Base-by-base conservation (phyloP, 2,329 filamentous ascomycete genomes). In the Ascochyta koolunga region DNA sequence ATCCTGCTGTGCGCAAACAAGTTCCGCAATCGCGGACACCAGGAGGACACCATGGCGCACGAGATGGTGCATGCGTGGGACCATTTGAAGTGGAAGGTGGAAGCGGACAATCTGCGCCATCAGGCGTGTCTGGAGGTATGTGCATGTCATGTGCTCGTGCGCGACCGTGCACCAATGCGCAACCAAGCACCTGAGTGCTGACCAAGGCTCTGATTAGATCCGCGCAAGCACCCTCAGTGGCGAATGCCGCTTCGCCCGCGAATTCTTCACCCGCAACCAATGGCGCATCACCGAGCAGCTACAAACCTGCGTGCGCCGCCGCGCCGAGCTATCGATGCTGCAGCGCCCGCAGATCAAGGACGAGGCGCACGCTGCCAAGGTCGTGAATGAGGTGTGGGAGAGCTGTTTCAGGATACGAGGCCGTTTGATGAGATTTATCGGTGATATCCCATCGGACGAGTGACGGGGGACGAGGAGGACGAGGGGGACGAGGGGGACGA, bases 21-120 rank as follows among this genome's bases (percentile, higher is more conserved):
- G 77, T 85, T 98, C 71, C 82, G 88, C 54, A 87, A 91, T 70
- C 80, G 86, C 52, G 87, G 87, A 27, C 91, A 96, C 72, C 76
- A 96, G 64, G 95, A 99, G 78, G 95, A 99, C 74, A 96, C 93
- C 10, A 80, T 99, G 69, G 88, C 93, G 24, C 95, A 99, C 76
- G 95, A 99, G 79, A 96, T 99, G 91, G 89, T 99, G 47, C 95
- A 99, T 75, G 93, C 93, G 1, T 98, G 92, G 82, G 95, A 99
- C 73, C 89, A 96, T 73, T 71, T 98, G 65, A 81, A 93, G 60
- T 99, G 91, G 80, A 95, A 96, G 76, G 87, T 97, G 38, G 89
- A 98, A 70, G 90, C 89, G 79, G 76, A 79, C n/a, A 85, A 90
- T 73, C 73, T 99, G 76, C 86, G 88, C 73, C 95, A 99, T 77